These are phyloP conservation scores for Boletus sensibilis DNA, from an alignment of 768 basidiomycete genomes.

Conservation along the genomic window DNA sequence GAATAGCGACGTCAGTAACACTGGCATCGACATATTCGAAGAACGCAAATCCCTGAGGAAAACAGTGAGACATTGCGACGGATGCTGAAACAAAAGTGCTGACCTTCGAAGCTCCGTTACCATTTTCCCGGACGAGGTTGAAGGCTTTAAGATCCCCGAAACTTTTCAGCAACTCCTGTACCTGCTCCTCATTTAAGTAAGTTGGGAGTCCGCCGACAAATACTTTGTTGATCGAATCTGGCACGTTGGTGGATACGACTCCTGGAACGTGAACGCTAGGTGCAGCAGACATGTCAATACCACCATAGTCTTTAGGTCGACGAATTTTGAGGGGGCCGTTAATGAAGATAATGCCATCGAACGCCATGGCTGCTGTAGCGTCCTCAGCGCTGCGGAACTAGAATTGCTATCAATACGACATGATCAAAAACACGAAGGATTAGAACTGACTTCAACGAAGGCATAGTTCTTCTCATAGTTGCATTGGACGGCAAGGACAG, in stretches of 20 bases:
- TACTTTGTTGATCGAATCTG: slow-evolving; percentile 96
- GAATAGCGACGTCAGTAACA: slow-evolving; percentile 94
- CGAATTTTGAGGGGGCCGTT: slow-evolving; percentile 96
- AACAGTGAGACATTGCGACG: neutral
- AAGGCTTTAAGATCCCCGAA: slow-evolving; percentile 98
- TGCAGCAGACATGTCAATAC: slow-evolving; percentile 56
- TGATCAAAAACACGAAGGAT: neutral
- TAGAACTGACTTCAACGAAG: slow-evolving; percentile 81
- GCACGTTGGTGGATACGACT: slow-evolving; percentile 94
- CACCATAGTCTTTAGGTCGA: slow-evolving; percentile 95
- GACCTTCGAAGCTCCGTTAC: slow-evolving; percentile 86
- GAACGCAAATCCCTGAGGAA: slow-evolving; percentile 90
- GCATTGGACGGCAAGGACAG: slow-evolving; percentile 91
- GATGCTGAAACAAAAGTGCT: slow-evolving; percentile 7
- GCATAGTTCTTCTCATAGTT: slow-evolving; percentile 99
- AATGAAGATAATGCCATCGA: slow-evolving; percentile 95
- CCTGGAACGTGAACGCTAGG: slow-evolving; percentile 85
- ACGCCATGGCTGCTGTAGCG: slow-evolving; percentile 94
- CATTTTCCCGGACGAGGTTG: slow-evolving; percentile 95
- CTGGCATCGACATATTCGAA: slow-evolving; percentile 92
- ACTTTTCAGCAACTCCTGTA: slow-evolving; percentile 94
- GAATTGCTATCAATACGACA: slow-evolving; percentile 12
- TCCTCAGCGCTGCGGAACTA: slow-evolving; percentile 98
- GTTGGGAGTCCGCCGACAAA: slow-evolving; percentile 95
- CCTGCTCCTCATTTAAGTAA: slow-evolving; percentile 97